Evolutionary conservation across 2,329 filamentous ascomycete species (phyloP).

Genomic region (Clarireedia homoeocarpa): DNA sequence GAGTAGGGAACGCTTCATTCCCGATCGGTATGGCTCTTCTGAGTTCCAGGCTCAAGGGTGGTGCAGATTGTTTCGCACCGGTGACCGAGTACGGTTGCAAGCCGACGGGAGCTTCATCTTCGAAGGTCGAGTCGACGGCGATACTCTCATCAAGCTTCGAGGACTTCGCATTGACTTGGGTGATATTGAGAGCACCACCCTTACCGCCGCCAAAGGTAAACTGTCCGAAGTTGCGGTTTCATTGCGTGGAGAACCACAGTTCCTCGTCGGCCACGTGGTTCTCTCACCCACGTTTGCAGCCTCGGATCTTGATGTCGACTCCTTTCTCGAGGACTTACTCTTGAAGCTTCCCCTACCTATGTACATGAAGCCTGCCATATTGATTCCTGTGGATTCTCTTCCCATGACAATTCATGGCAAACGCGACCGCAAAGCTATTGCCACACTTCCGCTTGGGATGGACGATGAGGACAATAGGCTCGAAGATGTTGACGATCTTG

Average conservation of each 20-base stretch:
- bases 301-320: neutral
- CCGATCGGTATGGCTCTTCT: slow-evolving; percentile 5
- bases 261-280: neutral
- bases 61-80: slow-evolving; percentile 23
- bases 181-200: slow-evolving; percentile 33
- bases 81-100: slow-evolving; percentile 26
- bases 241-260: neutral
- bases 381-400: neutral
- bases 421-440: neutral
- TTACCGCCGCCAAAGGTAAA: slow-evolving; percentile 16
- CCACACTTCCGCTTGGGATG: no score
- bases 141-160: slow-evolving; percentile 32
- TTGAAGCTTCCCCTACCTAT: neutral
- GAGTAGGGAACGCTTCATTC: slow-evolving; percentile 6
- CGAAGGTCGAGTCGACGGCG: slow-evolving; percentile 28
- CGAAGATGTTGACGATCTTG: no score
- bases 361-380: neutral
- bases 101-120: slow-evolving; percentile 27
- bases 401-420: neutral
- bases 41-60: slow-evolving; percentile 7
- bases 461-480: no score
- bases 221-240: slow-evolving; percentile 27
- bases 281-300: neutral
- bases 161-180: slow-evolving; percentile 35
- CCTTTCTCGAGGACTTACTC: neutral